Evolutionary conservation across 2,329 filamentous ascomycete genomes (phyloP).

Genomic region (Xylaria polymorpha): DNA sequence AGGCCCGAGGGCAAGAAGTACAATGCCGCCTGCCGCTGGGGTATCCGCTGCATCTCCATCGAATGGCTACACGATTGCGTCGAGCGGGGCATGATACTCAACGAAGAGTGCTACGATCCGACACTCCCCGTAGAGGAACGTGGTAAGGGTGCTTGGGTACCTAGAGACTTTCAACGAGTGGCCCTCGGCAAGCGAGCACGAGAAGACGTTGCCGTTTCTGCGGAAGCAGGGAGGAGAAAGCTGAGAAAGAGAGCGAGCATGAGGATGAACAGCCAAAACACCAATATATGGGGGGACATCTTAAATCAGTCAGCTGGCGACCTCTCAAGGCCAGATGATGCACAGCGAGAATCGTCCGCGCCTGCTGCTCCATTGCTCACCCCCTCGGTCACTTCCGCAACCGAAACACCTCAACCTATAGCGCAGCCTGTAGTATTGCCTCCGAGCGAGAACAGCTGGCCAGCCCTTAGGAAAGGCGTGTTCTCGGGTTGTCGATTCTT

Average conservation of each 20-base stretch:
- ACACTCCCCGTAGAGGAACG: slow-evolving; percentile 75
- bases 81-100: slow-evolving; percentile 87
- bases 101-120: slow-evolving; percentile 87
- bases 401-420: slow-evolving; percentile 16
- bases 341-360: slow-evolving; percentile 34
- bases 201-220: slow-evolving; percentile 57
- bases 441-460: slow-evolving; percentile 31
- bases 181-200: slow-evolving; percentile 70
- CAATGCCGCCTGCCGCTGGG: slow-evolving; percentile 85
- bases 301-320: slow-evolving; percentile 56
- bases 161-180: slow-evolving; percentile 58
- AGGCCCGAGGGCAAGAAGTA: slow-evolving; percentile 90
- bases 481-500: slow-evolving; percentile 69
- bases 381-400: slow-evolving; percentile 18
- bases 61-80: slow-evolving; percentile 90
- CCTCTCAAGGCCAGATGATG: slow-evolving; percentile 39
- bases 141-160: slow-evolving; percentile 81
- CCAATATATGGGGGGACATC: slow-evolving; percentile 92
- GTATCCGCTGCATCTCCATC: slow-evolving; percentile 79
- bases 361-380: slow-evolving; percentile 20
- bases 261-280: slow-evolving; percentile 81
- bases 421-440: slow-evolving; percentile 14
- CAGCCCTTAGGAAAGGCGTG: slow-evolving; percentile 54
- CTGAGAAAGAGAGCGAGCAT: slow-evolving; percentile 87
- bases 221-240: slow-evolving; percentile 77